A percentile compares a stretch with the other conserved stretches of the same genome.
Conservation (phyloP, 306 rosid species). For the Quercus agrifolia region DNA sequence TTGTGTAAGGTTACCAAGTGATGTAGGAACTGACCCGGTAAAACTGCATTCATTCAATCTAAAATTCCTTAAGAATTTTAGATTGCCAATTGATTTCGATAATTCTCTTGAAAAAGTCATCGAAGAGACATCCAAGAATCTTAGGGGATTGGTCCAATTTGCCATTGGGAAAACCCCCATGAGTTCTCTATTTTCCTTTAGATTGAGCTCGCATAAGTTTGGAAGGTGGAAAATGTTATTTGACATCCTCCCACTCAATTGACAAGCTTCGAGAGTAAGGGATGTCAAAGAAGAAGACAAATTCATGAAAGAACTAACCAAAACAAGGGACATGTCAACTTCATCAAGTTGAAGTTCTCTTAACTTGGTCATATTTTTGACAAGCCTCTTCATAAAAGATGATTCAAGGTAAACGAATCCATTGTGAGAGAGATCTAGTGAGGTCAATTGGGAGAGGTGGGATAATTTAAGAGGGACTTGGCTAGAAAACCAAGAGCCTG, state of each 20-base stretch:
- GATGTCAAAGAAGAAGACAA: not conserved
- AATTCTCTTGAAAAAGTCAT: not conserved
- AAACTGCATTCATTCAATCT: not conserved
- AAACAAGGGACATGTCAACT: not conserved
- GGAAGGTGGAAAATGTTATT: not conserved
- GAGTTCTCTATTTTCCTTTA: not conserved
- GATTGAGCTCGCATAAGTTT: not conserved
- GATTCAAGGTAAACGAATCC: not conserved
- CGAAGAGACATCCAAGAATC: not conserved
- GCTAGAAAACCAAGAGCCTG: not conserved
- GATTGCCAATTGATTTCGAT: not conserved
- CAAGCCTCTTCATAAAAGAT: not conserved
- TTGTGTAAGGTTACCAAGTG: not conserved
- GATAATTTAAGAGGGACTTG: not conserved
- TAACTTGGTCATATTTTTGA: not conserved
- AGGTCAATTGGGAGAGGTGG: not conserved
- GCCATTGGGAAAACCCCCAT: not conserved
- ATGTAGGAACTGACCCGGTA: too few relatives aligned
- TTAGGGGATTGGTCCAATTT: not conserved
- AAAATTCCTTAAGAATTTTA: not conserved
- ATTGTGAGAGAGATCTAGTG: conserved; percentile 38
- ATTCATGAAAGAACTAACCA: not conserved
- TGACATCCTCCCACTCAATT: not conserved
- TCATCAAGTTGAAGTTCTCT: not conserved
- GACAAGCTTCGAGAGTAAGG: not conserved